Percentiles rank a stretch among this genome's conserved stretches.
phyloP scores from a whole-genome alignment of 805 yeast species.

The Kodamaea laetipori region DNA sequence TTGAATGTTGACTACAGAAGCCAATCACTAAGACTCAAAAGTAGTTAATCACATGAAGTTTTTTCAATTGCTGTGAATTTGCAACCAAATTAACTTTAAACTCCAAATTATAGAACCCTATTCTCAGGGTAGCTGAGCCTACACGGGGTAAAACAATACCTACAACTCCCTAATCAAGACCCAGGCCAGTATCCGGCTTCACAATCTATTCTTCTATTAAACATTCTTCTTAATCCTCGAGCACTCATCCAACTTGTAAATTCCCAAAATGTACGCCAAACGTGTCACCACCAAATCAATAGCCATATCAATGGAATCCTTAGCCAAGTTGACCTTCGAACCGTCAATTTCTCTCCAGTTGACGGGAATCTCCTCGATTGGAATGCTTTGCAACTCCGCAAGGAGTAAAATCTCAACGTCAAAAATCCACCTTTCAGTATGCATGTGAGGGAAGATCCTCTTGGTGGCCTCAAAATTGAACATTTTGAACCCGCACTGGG shows the following conservation, averaged over 20 bases:
- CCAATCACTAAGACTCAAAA: no score
- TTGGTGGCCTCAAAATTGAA: conserved; percentile 71
- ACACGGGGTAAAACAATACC: no score
- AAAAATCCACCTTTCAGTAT: conserved; percentile 97
- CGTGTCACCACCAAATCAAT: conserved; percentile 88
- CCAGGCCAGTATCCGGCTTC: no score
- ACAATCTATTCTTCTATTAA: neutral
- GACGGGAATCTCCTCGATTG: conserved; percentile 76
- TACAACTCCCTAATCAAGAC: no score
- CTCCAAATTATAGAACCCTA: no score
- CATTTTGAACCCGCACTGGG: conserved; percentile 96
- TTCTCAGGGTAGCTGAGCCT: no score
- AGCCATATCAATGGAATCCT: conserved; percentile 92
- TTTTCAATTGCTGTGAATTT: no score
- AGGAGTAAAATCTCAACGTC: conserved; percentile 90
- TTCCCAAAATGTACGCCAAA: conserved; percentile 81
- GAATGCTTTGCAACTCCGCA: conserved; percentile 69
- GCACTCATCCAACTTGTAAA: conserved; percentile 52
- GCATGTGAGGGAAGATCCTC: conserved; percentile 82
- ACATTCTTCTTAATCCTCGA: conserved; percentile 7
- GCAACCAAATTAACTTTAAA: no score
- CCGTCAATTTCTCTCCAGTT: conserved; percentile 98
- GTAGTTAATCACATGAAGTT: no score
- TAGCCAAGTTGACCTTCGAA: conserved; percentile 87
- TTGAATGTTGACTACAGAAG: no score